Base-by-base conservation (phyloP, 495 filamentous ascomycete genomes). In the Talaromyces adpressus region DNA sequence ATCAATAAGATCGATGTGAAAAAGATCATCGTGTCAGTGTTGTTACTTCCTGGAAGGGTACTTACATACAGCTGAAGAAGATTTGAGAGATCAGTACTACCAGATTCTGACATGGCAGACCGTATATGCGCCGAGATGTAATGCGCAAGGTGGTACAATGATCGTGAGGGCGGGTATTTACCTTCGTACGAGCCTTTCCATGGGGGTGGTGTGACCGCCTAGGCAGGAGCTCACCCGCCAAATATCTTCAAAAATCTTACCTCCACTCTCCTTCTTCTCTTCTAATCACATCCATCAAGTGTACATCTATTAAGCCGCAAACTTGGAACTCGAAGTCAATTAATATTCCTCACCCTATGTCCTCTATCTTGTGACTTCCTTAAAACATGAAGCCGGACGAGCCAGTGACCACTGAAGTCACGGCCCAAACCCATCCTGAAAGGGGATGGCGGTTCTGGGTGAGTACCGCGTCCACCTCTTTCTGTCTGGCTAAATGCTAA, bases 361-460 rank as follows among this genome's bases (percentile, higher is more conserved):
- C n/a, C 18, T 52, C 18, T 11, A 20, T 52, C 49, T 52, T 20
- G 18, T 25, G 4, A 23, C 18, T 4, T 25, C 6, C 22, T 52
- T 20, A 25, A 52, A 14, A 52, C 18, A 52, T 23, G 49, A 52
- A 11, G 49, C 54, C 25, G 18, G 29, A 27, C 54, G 25, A 57
- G 54, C 2, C 23, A 57, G 18, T 32, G 14, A 57, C 54, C 11
- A 27, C 25, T n/a, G 54, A 57, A 57, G 25, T 29, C 6, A 32
- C n/a, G 29, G 11, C 25, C 29, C 54, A 27, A 57, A 57, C 14
- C 1, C 54, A 25, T 20, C 49, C 18, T 52, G 18, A 52, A 23
- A 9, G 25, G n/a, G 25, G 54, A 32, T 57, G 54, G 54, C 54
- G 54, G 1, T 57, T 57, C 29, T 57, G 54, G 54, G 54, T 57